Base-by-base conservation (phyloP, 768 basidiomycete genomes). In the Xerocomellus chrysenteron region DNA sequence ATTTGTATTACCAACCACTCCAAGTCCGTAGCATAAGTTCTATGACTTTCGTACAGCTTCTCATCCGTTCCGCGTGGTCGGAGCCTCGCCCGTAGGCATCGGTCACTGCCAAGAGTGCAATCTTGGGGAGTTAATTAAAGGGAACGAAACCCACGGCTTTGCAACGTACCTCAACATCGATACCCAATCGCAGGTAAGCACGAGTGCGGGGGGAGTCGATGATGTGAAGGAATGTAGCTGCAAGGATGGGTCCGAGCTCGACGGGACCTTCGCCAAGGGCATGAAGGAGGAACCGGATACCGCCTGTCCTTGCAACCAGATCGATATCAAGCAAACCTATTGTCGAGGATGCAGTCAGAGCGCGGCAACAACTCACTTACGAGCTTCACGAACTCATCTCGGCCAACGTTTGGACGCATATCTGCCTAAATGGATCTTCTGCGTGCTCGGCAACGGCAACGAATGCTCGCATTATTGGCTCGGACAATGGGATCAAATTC, bases 401-500 rank as follows among this genome's bases (percentile, higher is more conserved):
- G 0, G 90, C 82, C 52, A 99, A 73, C 0, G 92, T 97, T 71
- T 94, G 86, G 33, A 98, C 79, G 45, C 87, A 91, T 47, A 93
- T 83, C 1, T 82, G 78, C 55, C 89, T 80, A 66, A 98, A 90
- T 1, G 90, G 87, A 65, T 98, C 97, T 61, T 98, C 97, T 11
- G 83, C 79, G 55, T 93, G 90, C 69, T 99, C 97, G 0, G 95
- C 94, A 13, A 97, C 84, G 10, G 95, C 92, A 40, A 98, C 84
- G n/a, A 98, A 75, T 12, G 92, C 90, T 33, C 97, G 84, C 75
- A 98, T 83, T 49, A 94, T 81, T 30, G 85, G 76, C 63, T 90
- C 85, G 8, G 89, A 87, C 48, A 94, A 69, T 13, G 85, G 86
- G 5, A 88, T 80, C 3, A 69, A 69, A 12, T 80, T 79, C 11